Percentiles rank a stretch among this genome's conserved stretches.
Conservation (phyloP, 192 early-diverging fungal species). For the Coemansia sp. region DNA sequence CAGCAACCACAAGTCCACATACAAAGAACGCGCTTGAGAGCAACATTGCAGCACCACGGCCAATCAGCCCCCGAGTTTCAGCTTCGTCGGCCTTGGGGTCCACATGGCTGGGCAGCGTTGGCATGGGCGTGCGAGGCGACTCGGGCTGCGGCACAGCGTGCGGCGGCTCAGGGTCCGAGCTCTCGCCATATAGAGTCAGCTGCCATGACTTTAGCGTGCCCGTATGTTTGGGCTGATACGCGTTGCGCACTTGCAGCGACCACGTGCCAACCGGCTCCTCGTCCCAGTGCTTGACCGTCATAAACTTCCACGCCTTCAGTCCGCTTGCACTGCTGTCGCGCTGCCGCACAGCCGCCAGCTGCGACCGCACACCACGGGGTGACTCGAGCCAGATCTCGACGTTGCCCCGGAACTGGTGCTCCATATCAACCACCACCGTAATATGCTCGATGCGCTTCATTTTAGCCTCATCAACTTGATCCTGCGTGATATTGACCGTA, state of each 20-base stretch:
- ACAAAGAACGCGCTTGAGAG: constrained; percentile 28
- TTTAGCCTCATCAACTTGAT: constrained; percentile 49
- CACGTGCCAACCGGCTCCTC: constrained; percentile 85
- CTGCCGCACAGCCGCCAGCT: constrained; percentile 65
- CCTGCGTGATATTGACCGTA: constrained; percentile 48
- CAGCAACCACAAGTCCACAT: constrained; percentile 25
- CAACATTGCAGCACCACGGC: constrained; percentile 15
- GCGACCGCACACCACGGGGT: constrained; percentile 65
- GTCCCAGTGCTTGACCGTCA: constrained; percentile 97
- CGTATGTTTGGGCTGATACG: constrained; percentile 50
- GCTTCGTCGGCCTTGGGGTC: neutral
- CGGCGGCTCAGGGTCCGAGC: constrained; percentile 36
- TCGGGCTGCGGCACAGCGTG: constrained; percentile 11
- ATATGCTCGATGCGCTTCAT: constrained; percentile 79
- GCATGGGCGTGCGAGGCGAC: neutral
- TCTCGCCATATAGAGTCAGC: constrained; percentile 69
- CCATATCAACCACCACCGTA: constrained; percentile 79
- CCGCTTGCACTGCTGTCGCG: constrained; percentile 69
- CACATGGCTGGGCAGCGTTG: neutral
- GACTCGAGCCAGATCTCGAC: constrained; percentile 79
- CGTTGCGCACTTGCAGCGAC: constrained; percentile 71
- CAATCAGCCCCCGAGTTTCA: neutral
- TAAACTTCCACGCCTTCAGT: constrained; percentile 87
- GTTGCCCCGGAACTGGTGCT: constrained; percentile 81
- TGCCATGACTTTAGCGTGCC: constrained; percentile 69